Base-by-base conservation (phyloP, 176 grass and related monocot genomes). In the Phragmites australis region DNA sequence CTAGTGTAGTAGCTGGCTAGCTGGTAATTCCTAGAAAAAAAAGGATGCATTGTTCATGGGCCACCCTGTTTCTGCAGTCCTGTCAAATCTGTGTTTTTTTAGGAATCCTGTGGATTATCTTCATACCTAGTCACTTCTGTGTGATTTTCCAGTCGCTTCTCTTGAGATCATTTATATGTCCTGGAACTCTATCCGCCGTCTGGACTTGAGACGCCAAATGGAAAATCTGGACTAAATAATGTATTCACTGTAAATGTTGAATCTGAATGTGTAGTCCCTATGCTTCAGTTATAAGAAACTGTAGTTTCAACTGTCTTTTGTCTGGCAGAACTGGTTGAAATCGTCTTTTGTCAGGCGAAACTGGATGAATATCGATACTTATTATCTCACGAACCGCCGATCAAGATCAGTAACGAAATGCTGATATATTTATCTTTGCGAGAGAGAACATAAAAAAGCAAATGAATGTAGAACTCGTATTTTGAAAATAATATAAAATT, bases 1-100 rank as follows among this genome's bases (percentile, higher is more conserved):
- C 81, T 90, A 90, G 56, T 13, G 76, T 62, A 12, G 39, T 9
- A 40, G n/a, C 42, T 37, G 6, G 27, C 6, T 26, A n/a, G 23
- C 53, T 58, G 13, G 8, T 54, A 58, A 23, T 23, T 58, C 22
- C 43, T 48, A 12, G 1, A 14, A 9, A 2, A 2, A 63, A 18
- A 12, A 49, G 25, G 34, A 25, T 60, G 41, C 81, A 23, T 51
- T 65, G 27, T 42, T 72, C n/a, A 73, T 48, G 57, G 66, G 48
- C n/a, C n/a, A 8, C n/a, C n/a, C 53, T 67, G 43, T 48, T 79
- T 67, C 22, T 26, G 14, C 59, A 66, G 68, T 50, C 5, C 53
- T 27, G 57, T 75, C 70, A 52, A 1, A n/a, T n/a, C 14, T 72
- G 55, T 72, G 45, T 25, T 68, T 57, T 69, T n/a, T n/a, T n/a